A percentile compares a stretch with the other conserved stretches of the same genome.
phyloP scores from a whole-genome alignment of 805 yeast genomes.

The Yarrowia keelungensis region DNA sequence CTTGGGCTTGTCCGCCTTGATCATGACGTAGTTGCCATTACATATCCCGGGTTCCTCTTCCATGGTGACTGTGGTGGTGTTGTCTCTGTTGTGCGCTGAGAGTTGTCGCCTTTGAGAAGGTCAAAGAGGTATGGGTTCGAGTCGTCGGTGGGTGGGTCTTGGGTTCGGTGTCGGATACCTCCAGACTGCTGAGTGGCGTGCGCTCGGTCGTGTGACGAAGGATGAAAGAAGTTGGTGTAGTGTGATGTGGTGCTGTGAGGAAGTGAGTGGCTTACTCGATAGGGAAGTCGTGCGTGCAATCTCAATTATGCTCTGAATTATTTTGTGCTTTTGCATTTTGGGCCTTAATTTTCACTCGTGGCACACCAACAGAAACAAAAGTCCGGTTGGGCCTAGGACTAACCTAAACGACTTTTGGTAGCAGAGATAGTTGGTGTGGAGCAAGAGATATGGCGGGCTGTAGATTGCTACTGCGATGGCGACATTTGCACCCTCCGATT shows the following conservation, averaged over 20 bases:
- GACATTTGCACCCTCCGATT: too few species aligned
- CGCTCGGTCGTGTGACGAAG: constrained; percentile 19
- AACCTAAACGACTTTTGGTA: constrained; percentile 9
- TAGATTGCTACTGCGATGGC: too few species aligned
- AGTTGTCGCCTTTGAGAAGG: too few species aligned
- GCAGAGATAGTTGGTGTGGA: too few species aligned
- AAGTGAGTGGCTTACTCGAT: constrained; percentile 33
- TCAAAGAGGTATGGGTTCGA: too few species aligned
- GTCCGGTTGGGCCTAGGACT: constrained; percentile 30
- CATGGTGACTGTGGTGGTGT: not conserved
- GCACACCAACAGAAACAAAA: constrained; percentile 1
- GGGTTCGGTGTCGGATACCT: too few species aligned
- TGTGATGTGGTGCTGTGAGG: not conserved
- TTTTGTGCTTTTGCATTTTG: constrained; percentile 36
- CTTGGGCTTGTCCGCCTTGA: constrained; percentile 36
- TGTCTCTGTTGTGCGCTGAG: not conserved
- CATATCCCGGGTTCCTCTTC: constrained; percentile 39
- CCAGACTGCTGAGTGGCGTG: not conserved
- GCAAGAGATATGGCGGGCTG: too few species aligned
- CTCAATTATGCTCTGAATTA: constrained; percentile 38
- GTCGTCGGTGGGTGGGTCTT: not conserved
- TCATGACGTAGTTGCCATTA: constrained; percentile 37
- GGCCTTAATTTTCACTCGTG: constrained; percentile 26
- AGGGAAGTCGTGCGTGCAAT: constrained; percentile 37
- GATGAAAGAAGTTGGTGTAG: not conserved